Evolutionary conservation across 352 stramenopile genomes (phyloP).

Genomic region (Pythium folliculosum): DNA sequence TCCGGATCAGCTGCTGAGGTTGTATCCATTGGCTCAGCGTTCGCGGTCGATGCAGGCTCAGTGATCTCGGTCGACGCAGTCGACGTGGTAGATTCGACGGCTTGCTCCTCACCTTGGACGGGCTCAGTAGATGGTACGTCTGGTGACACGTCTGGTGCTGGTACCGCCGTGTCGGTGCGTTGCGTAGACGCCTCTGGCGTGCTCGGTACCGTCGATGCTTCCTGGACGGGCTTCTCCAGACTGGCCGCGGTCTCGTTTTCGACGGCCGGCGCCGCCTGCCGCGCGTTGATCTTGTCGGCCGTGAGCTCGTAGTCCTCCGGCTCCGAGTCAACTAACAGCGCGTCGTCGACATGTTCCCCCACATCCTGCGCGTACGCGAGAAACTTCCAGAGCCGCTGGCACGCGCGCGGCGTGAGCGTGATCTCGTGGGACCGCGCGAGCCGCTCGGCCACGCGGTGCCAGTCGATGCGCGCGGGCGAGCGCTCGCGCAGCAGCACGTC

Average conservation of each 20-base stretch:
- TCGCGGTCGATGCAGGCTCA: neutral
- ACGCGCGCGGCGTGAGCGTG: slow-evolving; percentile 37
- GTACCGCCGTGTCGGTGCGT: neutral
- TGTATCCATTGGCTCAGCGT: neutral
- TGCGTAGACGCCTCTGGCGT: neutral
- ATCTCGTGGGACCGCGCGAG: slow-evolving; percentile 46
- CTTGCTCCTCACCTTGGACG: neutral
- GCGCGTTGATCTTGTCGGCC: slow-evolving; percentile 20
- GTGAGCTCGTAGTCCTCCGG: slow-evolving; percentile 47
- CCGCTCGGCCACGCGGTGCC: slow-evolving; percentile 43
- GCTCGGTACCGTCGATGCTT: neutral
- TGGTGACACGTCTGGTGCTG: neutral
- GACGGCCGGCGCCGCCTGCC: neutral
- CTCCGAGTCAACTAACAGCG: slow-evolving; percentile 54
- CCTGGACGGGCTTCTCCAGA: neutral
- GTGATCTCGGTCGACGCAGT: neutral
- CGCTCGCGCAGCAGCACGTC: slow-evolving; percentile 43
- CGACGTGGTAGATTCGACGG: neutral
- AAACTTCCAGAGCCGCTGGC: slow-evolving; percentile 74
- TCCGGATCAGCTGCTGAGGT: too few species aligned
- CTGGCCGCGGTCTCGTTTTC: neutral
- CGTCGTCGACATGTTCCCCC: slow-evolving; percentile 4
- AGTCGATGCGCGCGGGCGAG: slow-evolving; percentile 52
- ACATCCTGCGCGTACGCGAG: slow-evolving; percentile 54
- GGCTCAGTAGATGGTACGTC: neutral